Base-by-base conservation (phyloP, 1,139 yeast genomes). In the Waltiozyma sp. region DNA sequence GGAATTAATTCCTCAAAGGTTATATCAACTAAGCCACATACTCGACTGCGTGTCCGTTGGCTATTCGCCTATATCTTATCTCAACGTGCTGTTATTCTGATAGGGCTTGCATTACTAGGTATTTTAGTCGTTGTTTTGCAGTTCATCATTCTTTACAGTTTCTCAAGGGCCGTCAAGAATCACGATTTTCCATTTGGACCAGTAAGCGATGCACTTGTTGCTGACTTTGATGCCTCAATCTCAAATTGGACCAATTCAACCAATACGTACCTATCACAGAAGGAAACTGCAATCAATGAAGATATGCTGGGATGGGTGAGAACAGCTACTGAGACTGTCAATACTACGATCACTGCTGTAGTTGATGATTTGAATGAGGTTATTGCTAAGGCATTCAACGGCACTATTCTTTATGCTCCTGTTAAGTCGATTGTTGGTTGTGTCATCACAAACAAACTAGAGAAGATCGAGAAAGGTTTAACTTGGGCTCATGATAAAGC, bases 401-500 rank as follows among this genome's bases (percentile, higher is more conserved):
- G 69, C 4, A 86, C 97, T 0, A 75, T 85, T 0, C 65, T 91
- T 15, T 74, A 77, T 39, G 57, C 57, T 1, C 84, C 95, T 0
- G 69, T 89, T 52, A 72, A 64, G 33, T 65, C 78, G 0, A 77
- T 88, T 1, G 83, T 88, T 6, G 77, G 80, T 41, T 91, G 98
- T 63, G 75, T 85, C 1, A 66, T 91, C 37, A 93, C 88, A 14
- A 68, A 80, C 43, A 91, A 89, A 56, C 59, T 89, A 7, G 67
- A 69, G 4, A 69, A 71, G 31, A 65, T 88, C 1, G 84, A 84
- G 50, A 57, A 70, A 21, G 97, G 95, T 0, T 60, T 89, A 43
- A 72, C 79, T 1, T 91, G 97, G 97, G 64, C 89, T 2, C 70
- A 82, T 52, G 66, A 78, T 31, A 69, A 84, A 50, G 70, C 89